Percentiles rank a stretch among this genome's conserved stretches.
phyloP scores from a whole-genome alignment of 306 rosid genomes.

The Begonia fuchsioides region DNA sequence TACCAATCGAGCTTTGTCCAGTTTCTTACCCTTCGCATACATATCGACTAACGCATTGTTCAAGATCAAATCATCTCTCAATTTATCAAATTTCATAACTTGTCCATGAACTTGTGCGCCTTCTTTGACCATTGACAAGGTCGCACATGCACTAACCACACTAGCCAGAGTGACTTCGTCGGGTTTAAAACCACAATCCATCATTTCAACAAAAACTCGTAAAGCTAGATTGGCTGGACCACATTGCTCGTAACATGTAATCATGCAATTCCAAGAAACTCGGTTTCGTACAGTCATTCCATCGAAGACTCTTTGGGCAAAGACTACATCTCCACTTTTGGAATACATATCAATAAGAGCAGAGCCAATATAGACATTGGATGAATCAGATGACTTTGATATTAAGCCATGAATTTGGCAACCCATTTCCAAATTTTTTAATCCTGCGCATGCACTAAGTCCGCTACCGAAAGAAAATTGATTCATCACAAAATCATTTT shows the following conservation, averaged over 20 bases:
- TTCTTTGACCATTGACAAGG: constrained; percentile 5
- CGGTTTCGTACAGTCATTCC: constrained; percentile 5
- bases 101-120: constrained; percentile 9
- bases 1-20: constrained; percentile 6
- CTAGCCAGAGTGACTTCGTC: constrained; percentile 11
- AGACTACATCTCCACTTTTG: constrained; percentile 7
- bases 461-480: constrained; percentile 12
- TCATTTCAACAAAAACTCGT: constrained; percentile 7
- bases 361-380: constrained; percentile 10
- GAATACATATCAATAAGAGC: constrained; percentile 12
- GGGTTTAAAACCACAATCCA: constrained; percentile 3
- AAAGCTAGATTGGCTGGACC: constrained; percentile 10
- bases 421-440: constrained; percentile 9
- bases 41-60: constrained; percentile 10
- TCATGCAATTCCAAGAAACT: constrained; percentile 11
- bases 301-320: constrained; percentile 10
- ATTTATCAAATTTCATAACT: constrained; percentile 8
- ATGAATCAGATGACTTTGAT: constrained; percentile 3
- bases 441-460: constrained; percentile 13
- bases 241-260: constrained; percentile 12
- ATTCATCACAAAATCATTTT: constrained; percentile 1
- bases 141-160: constrained; percentile 11
- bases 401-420: constrained; percentile 9
- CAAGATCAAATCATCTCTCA: constrained; percentile 11
- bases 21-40: constrained; percentile 10